These are phyloP conservation scores for Globisporangium polare DNA, from an alignment of 352 stramenopile genomes.

Conservation along the genomic window DNA sequence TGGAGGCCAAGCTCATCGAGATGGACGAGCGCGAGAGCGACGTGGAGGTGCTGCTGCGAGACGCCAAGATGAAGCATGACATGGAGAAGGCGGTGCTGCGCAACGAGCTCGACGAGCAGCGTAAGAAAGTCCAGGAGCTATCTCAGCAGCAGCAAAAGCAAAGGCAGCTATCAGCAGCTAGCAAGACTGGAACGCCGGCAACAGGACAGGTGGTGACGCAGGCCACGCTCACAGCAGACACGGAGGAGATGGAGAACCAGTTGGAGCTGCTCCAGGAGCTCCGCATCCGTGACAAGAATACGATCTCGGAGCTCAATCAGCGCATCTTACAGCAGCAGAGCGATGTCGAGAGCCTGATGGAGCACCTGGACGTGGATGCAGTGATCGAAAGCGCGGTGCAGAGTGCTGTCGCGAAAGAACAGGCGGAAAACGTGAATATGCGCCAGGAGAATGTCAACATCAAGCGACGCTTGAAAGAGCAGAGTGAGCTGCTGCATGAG, in stretches of 20 bases:
- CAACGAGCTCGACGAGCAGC: constrained; percentile 38
- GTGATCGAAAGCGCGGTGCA: constrained; percentile 30
- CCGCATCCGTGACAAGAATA: constrained; percentile 54
- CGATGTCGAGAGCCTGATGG: constrained; percentile 50
- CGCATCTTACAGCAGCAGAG: constrained; percentile 54
- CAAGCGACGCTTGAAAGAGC: constrained; percentile 46
- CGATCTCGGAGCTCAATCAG: constrained; percentile 54
- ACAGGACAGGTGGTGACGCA: not conserved
- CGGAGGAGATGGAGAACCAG: constrained; percentile 53
- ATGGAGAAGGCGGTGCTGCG: constrained; percentile 48
- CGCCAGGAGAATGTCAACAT: constrained; percentile 36
- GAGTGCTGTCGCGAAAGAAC: constrained; percentile 30
- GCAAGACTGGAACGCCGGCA: too few species aligned
- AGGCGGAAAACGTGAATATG: constrained; percentile 20
- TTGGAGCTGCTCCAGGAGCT: constrained; percentile 64
- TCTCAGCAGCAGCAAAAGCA: constrained; percentile 30
- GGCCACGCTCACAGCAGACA: not conserved
- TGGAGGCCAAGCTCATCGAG: constrained; percentile 70
- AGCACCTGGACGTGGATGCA: constrained; percentile 44
- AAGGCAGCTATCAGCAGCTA: constrained; percentile 16
- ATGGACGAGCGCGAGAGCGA: constrained; percentile 67
- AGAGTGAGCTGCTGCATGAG: constrained; percentile 40
- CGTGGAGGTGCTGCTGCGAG: constrained; percentile 41
- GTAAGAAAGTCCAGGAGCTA: constrained; percentile 33
- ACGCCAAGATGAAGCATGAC: constrained; percentile 47